phyloP scores from a whole-genome alignment of 164 flowering plant genomes.

The Liquidambar formosana region DNA sequence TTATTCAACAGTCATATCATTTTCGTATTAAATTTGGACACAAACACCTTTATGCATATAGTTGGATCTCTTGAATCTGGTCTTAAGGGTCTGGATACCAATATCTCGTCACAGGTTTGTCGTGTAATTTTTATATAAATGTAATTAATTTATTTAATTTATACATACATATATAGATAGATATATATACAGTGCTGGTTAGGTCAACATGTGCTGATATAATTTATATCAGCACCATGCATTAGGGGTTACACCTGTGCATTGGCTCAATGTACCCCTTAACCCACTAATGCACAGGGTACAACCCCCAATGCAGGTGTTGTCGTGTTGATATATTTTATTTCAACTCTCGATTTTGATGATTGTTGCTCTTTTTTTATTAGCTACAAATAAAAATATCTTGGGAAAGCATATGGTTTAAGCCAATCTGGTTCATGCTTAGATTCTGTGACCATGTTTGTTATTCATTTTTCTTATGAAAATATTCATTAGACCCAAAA shows the following conservation, averaged over 20 bases:
- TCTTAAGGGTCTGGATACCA: constrained; percentile 77
- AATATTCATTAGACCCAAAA: not conserved
- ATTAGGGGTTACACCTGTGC: too few species aligned
- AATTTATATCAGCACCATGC: too few species aligned
- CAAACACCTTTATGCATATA: constrained; percentile 80
- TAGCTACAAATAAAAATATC: not conserved
- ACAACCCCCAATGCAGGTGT: too few species aligned
- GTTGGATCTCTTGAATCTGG: constrained; percentile 98
- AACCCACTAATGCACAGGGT: too few species aligned
- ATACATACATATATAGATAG: too few species aligned
- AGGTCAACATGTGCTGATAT: too few species aligned
- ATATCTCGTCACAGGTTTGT: constrained; percentile 88
- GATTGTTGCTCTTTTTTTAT: not conserved
- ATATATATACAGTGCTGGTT: too few species aligned
- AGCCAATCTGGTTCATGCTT: not conserved
- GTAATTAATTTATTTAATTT: too few species aligned
- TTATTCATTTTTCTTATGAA: not conserved
- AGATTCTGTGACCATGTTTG: not conserved
- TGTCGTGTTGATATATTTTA: too few species aligned
- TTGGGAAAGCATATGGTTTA: not conserved
- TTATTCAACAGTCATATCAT: constrained; percentile 72
- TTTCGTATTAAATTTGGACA: constrained; percentile 74
- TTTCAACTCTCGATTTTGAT: not conserved
- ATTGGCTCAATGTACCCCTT: too few species aligned
- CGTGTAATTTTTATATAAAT: not conserved